Evolutionary conservation across 2,329 filamentous ascomycete species (phyloP).

Genomic region (Xylaria sp.): DNA sequence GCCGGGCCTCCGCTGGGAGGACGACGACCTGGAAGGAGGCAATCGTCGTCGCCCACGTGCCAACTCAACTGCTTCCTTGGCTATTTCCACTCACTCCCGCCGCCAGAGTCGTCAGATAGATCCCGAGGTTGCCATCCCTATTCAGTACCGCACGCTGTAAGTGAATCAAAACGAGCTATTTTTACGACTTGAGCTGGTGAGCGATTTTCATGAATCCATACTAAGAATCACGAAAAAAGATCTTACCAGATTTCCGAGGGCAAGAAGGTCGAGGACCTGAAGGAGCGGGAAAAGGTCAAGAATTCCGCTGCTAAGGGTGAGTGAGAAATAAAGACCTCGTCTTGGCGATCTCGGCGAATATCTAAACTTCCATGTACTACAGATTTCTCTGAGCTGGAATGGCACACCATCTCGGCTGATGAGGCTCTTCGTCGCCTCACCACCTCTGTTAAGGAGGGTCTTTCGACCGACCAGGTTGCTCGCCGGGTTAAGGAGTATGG

Average conservation of each 20-base stretch:
- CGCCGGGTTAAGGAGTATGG: conserved; percentile 56
- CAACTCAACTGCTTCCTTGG: conserved; percentile 28
- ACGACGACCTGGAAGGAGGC: conserved; percentile 35
- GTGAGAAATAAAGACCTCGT: not conserved
- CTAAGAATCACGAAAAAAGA: conserved; percentile 25
- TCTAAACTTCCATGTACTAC: not conserved
- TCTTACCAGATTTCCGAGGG: conserved; percentile 53
- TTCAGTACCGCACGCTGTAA: conserved; percentile 52
- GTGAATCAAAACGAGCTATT: conserved; percentile 13
- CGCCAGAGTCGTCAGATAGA: conserved; percentile 38
- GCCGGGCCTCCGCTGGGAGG: conserved; percentile 34
- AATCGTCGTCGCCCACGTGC: conserved; percentile 22
- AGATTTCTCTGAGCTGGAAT: conserved; percentile 61
- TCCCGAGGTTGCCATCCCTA: conserved; percentile 41
- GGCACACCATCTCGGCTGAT: conserved; percentile 56
- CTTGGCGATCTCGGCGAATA: conserved; percentile 16
- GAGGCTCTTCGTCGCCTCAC: conserved; percentile 57
- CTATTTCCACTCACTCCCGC: conserved; percentile 39
- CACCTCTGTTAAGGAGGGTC: conserved; percentile 51
- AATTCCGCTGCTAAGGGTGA: conserved; percentile 37
- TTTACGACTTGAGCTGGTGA: not conserved
- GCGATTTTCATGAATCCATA: conserved; percentile 1
- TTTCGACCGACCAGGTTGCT: conserved; percentile 54
- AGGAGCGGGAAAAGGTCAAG: conserved; percentile 38
- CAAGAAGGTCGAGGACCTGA: conserved; percentile 39